These are phyloP conservation scores for Bathelium albidoporum DNA, from an alignment of 495 filamentous ascomycete species.

Conservation along the genomic window DNA sequence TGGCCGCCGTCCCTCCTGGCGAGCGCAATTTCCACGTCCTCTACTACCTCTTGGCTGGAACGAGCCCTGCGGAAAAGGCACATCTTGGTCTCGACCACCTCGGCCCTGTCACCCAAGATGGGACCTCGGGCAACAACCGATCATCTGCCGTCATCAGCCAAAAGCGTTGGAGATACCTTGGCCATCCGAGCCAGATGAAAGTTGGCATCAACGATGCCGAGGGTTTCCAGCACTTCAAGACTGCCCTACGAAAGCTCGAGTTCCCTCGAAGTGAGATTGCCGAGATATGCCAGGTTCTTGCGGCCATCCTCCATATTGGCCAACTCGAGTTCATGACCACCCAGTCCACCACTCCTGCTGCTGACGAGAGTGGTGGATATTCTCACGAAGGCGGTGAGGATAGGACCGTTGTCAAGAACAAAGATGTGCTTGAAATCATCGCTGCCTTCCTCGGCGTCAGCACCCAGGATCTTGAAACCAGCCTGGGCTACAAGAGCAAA, in stretches of 20 bases:
- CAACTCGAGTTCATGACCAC: conserved; percentile 83
- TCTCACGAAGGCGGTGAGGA: conserved; percentile 87
- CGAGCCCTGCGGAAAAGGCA: conserved; percentile 75
- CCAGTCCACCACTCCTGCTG: conserved; percentile 63
- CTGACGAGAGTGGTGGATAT: conserved; percentile 90
- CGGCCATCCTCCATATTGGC: conserved; percentile 85
- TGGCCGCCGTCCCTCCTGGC: conserved; percentile 83
- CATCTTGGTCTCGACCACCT: conserved; percentile 73
- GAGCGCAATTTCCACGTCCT: conserved; percentile 93
- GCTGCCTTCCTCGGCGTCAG: conserved; percentile 86
- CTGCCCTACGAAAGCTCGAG: conserved; percentile 82
- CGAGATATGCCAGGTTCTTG: conserved; percentile 88
- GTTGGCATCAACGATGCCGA: conserved; percentile 93
- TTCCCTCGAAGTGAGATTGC: conserved; percentile 90
- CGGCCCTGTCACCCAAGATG: conserved; percentile 28
- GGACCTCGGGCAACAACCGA: conserved; percentile 35
- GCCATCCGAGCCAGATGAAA: conserved; percentile 91
- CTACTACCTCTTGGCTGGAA: conserved; percentile 91
- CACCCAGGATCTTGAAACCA: conserved; percentile 69
- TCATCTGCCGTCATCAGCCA: conserved; percentile 44
- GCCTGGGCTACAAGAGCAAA: conserved; percentile 88
- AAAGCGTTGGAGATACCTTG: conserved; percentile 89
- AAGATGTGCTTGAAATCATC: conserved; percentile 73
- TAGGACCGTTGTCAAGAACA: conserved; percentile 81
- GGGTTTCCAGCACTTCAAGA: conserved; percentile 97